Evolutionary conservation across 495 filamentous ascomycete species (phyloP).

Genomic region (Tuber indicum): DNA sequence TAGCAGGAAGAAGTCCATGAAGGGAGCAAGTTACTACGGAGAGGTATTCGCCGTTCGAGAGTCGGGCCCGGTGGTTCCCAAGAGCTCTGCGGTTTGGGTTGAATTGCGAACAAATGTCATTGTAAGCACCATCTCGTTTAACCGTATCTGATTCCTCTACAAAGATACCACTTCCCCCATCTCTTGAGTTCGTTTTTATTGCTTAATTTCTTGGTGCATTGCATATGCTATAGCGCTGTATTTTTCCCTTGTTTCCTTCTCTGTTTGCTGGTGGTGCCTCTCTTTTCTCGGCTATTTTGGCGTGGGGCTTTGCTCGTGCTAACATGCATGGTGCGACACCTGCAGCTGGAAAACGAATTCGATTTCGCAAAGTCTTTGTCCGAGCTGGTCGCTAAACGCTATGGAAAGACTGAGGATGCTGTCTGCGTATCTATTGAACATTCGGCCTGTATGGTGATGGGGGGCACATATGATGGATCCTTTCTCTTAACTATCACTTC

Average conservation of each 20-base stretch:
- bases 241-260: conserved; percentile 19
- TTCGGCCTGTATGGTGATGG: conserved; percentile 68
- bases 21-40: conserved; percentile 49
- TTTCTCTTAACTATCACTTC: conserved; percentile 74
- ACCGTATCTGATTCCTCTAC: not conserved
- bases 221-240: not conserved
- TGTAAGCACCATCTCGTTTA: conserved; percentile 48
- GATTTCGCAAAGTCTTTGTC: conserved; percentile 64
- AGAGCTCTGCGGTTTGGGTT: conserved; percentile 53
- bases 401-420: conserved; percentile 61
- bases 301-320: conserved; percentile 10
- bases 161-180: not conserved
- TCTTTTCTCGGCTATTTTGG: conserved; percentile 5
- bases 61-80: conserved; percentile 53
- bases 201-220: not conserved
- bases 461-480: conserved; percentile 65
- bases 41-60: conserved; percentile 56
- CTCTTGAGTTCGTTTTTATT: conserved; percentile 6
- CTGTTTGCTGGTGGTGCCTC: conserved; percentile 1
- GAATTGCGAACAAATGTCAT: conserved; percentile 80
- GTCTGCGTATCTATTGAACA: conserved; percentile 68
- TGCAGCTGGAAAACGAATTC: conserved; percentile 60
- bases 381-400: conserved; percentile 63
- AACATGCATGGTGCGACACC: conserved; percentile 9
- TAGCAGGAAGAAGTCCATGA: conserved; percentile 34